A percentile compares a stretch with the other conserved stretches of the same genome.
phyloP scores from a whole-genome alignment of 164 flowering plant genomes.

The Paratinospora sagittata region DNA sequence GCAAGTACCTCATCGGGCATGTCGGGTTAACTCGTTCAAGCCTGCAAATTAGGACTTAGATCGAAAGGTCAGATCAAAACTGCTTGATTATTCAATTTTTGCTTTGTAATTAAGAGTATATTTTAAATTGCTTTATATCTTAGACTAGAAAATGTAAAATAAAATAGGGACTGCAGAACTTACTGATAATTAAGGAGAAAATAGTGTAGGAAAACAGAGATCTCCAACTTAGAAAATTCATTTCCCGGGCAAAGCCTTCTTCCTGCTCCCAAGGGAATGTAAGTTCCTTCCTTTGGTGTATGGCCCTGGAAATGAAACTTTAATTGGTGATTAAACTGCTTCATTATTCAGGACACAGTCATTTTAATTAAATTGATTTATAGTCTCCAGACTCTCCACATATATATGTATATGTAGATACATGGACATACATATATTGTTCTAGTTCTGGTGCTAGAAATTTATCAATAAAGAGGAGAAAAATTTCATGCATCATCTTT shows the following conservation, averaged over 20 bases:
- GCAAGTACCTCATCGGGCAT: constrained; percentile 42
- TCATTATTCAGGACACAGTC: too few relatives aligned
- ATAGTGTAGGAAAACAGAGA: constrained; percentile 68
- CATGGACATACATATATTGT: not conserved
- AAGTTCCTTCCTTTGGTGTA: constrained; percentile 60
- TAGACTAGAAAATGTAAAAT: too few relatives aligned
- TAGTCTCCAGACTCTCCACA: too few relatives aligned
- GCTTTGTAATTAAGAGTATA: not conserved
- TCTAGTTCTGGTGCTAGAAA: too few relatives aligned
- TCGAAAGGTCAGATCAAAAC: not conserved
- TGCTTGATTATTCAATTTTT: not conserved
- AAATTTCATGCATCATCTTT: constrained; percentile 21
- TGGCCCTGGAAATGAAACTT: constrained; percentile 23
- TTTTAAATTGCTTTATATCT: too few relatives aligned
- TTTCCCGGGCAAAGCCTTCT: constrained; percentile 85
- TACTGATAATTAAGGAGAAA: constrained; percentile 55
- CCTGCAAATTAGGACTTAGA: constrained; percentile 29
- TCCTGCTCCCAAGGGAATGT: constrained; percentile 81
- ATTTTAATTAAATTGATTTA: too few relatives aligned
- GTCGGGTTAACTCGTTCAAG: constrained; percentile 45
- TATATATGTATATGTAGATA: not conserved
- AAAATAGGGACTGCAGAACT: constrained; percentile 12
- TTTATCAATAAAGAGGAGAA: not conserved
- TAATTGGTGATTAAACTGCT: too few relatives aligned
- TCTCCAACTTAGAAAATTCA: constrained; percentile 87